Evolutionary conservation across 345 rosid genomes (phyloP), one percentile per base, ranked within the genome.

Genomic region (Rhodamnia rubescens): DNA sequence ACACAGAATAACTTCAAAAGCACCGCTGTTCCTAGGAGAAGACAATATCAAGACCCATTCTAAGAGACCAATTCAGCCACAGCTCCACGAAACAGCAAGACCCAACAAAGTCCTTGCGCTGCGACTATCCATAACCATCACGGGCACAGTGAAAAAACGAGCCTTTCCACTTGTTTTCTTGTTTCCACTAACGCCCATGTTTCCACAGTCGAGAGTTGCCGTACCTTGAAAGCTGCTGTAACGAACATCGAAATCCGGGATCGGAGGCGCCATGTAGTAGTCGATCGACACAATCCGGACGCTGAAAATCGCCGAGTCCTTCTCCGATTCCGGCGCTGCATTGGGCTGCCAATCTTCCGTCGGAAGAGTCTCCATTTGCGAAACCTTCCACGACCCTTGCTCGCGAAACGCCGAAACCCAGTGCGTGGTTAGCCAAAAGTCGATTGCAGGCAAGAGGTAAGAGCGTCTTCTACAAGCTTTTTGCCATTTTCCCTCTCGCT

Each of bases 211-310:
- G 42, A 50, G 57, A 50, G 22, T 10, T n/a, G 40, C 42, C 26
- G 40, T 86, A 95, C 99, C 98, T 91, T 94, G 98, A 81, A 97
- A 94, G 91, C 91, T 92, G 89, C 98, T 94, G 91, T 97, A 97
- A 86, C 94, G 93, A 59, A 93, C 74, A 86, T 95, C 98, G 88
- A 88, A 85, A 59, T 88, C 92, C 40, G 97, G 96, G 83, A 95
- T 89, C 8, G 98, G 99, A 84, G 94, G 91, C 84, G 98, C 92
- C 98, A 93, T 93, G 90, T 93, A 95, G 87, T 94, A 92, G 86
- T 95, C 98, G 82, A 97, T 93, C 14, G 98, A 89, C 21, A 96
- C 98, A 56, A 95, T 95, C 81, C 98, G 94, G 50, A 94, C 90
- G 53, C 97, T 95, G 92, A 95, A 97, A 83, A 94, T 74, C 74